A percentile compares a stretch with the other conserved stretches of the same genome.
These are phyloP conservation scores for Emmonsiellopsis sp. DNA, from an alignment of 2,329 filamentous ascomycete genomes.

Conservation along the genomic window DNA sequence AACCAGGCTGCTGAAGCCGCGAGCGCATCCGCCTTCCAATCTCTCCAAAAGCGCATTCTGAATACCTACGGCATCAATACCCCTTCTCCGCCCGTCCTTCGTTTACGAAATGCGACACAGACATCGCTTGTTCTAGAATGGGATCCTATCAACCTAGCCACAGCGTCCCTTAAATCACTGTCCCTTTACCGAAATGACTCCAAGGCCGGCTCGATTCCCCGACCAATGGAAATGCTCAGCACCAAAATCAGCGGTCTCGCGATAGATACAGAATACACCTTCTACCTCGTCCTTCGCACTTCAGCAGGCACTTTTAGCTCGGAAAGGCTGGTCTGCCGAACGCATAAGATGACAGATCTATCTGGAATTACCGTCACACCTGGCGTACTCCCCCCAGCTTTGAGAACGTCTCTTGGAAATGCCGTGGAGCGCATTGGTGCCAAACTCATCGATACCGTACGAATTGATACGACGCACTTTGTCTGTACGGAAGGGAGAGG, in stretches of 20 bases:
- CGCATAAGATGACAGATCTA: constrained; percentile 97
- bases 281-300: constrained; percentile 85
- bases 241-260: constrained; percentile 95
- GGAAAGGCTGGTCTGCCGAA: constrained; percentile 75
- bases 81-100: constrained; percentile 67
- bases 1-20: constrained; percentile 71
- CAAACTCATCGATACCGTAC: constrained; percentile 78
- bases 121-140: constrained; percentile 98
- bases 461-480: constrained; percentile 98
- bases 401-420: constrained; percentile 62
- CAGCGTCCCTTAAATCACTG: constrained; percentile 80
- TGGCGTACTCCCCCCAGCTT: constrained; percentile 66
- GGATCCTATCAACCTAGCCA: constrained; percentile 90
- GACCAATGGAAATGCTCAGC: constrained; percentile 75
- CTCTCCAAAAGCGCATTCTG: constrained; percentile 84
- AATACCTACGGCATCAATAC: constrained; percentile 73
- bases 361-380: constrained; percentile 91
- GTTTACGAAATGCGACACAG: constrained; percentile 94
- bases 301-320: constrained; percentile 79
- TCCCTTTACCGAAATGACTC: constrained; percentile 91
- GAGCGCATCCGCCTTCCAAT: constrained; percentile 66
- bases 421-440: constrained; percentile 85
- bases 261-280: constrained; percentile 93
- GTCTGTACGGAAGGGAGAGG: constrained; percentile 91
- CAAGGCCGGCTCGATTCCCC: constrained; percentile 91